Percentiles rank a stretch among this genome's conserved stretches.
phyloP scores from a whole-genome alignment of 2,329 filamentous ascomycete genomes.

The Cercospora sojina region DNA sequence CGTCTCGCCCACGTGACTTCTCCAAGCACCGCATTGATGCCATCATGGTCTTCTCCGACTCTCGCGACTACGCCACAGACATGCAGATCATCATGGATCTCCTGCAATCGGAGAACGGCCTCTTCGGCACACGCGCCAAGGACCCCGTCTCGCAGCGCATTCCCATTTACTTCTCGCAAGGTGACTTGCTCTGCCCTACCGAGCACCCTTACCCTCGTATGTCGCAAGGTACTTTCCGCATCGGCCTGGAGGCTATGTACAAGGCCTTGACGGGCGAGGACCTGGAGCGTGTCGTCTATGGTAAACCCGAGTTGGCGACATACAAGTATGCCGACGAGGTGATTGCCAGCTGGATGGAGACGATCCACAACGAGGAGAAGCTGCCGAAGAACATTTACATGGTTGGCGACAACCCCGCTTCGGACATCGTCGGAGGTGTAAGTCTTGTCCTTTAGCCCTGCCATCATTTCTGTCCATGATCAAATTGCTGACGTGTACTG shows the following conservation, averaged over 20 bases:
- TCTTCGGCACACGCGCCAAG: slow-evolving; percentile 63
- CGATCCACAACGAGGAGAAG: slow-evolving; percentile 69
- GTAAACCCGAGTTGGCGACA: slow-evolving; percentile 72
- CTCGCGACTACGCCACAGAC: slow-evolving; percentile 71
- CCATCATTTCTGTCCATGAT: not conserved
- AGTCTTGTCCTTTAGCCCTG: slow-evolving; percentile 1
- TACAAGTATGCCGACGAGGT: slow-evolving; percentile 78
- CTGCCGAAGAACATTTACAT: slow-evolving; percentile 72
- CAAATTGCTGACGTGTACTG: slow-evolving; percentile 5
- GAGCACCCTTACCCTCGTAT: slow-evolving; percentile 61
- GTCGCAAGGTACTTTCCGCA: slow-evolving; percentile 74
- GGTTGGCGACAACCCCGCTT: slow-evolving; percentile 72
- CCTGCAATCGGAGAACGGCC: slow-evolving; percentile 66
- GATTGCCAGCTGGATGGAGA: slow-evolving; percentile 71
- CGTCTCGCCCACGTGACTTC: slow-evolving; percentile 70
- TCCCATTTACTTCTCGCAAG: slow-evolving; percentile 71
- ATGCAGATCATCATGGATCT: slow-evolving; percentile 76
- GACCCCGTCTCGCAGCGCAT: slow-evolving; percentile 66
- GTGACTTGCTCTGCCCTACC: slow-evolving; percentile 60
- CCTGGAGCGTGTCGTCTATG: slow-evolving; percentile 73
- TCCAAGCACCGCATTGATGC: slow-evolving; percentile 69
- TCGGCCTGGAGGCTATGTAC: slow-evolving; percentile 72
- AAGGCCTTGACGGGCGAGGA: slow-evolving; percentile 67
- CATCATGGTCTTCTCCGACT: slow-evolving; percentile 73
- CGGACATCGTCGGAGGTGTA: slow-evolving; percentile 67